These are phyloP conservation scores for Elongisporangium undulatum DNA, from an alignment of 352 stramenopile species.

Conservation along the genomic window DNA sequence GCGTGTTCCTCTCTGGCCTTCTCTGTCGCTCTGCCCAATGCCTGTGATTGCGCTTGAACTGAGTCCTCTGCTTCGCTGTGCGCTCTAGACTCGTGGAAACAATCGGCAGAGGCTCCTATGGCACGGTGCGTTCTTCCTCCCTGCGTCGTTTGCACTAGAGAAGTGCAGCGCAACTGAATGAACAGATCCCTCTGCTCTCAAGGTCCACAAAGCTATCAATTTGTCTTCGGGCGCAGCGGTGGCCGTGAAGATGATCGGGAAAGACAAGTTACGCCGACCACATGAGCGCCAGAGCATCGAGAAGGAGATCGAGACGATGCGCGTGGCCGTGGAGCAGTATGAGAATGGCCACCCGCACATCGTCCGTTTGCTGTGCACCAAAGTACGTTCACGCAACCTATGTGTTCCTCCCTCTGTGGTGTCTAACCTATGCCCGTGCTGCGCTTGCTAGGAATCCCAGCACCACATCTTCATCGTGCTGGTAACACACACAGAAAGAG, in stretches of 20 bases:
- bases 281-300: constrained; percentile 79
- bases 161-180: background rate
- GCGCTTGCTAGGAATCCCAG: constrained; percentile 39
- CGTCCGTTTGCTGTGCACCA: constrained; percentile 73
- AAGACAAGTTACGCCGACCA: constrained; percentile 65
- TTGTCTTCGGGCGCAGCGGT: constrained; percentile 67
- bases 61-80: background rate
- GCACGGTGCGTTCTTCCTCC: constrained; percentile 37
- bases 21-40: background rate
- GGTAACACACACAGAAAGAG: constrained; percentile 16
- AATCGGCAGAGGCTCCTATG: constrained; percentile 77
- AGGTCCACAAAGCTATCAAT: constrained; percentile 86
- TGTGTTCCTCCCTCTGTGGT: background rate
- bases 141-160: background rate
- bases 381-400: constrained; percentile 6
- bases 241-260: constrained; percentile 79
- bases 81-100: constrained; percentile 64
- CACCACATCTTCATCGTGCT: constrained; percentile 81
- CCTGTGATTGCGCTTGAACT: background rate
- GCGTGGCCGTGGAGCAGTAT: constrained; percentile 78
- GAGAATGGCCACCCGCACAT: constrained; percentile 86
- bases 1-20: constrained; percentile 4
- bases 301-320: constrained; percentile 86
- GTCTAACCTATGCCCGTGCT: background rate
- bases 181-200: background rate